Percentiles rank a stretch among this genome's conserved stretches.
Evolutionary conservation across 2,329 filamentous ascomycete genomes (phyloP).

Genomic region (Xylariaceae sp.): DNA sequence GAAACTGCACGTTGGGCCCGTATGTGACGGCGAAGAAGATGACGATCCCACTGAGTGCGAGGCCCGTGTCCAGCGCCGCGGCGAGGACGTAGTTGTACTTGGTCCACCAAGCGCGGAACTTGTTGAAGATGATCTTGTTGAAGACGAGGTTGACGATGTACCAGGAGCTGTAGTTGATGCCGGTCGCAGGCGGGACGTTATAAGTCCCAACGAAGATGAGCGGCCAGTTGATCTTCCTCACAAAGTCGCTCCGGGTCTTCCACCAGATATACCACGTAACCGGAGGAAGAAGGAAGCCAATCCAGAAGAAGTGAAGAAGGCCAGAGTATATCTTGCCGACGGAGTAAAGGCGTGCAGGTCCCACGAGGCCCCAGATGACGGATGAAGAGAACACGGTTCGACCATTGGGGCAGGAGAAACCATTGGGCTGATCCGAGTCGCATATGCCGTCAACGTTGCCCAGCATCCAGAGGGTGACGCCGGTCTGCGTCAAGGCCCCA

Average conservation of each 20-base stretch:
- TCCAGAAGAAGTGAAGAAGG: conserved; percentile 44
- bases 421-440: conserved; percentile 30
- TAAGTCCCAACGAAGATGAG: conserved; percentile 29
- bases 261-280: conserved; percentile 34
- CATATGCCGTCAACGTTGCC: conserved; percentile 35
- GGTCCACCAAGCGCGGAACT: conserved; percentile 38
- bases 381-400: conserved; percentile 41
- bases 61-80: conserved; percentile 25
- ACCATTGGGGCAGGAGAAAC: conserved; percentile 41
- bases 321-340: conserved; percentile 37
- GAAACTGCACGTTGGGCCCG: conserved; percentile 24
- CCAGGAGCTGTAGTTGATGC: conserved; percentile 28
- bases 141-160: conserved; percentile 39
- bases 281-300: conserved; percentile 33
- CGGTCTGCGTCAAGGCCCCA: conserved; percentile 36
- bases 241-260: conserved; percentile 25
- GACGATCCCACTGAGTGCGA: conserved; percentile 26
- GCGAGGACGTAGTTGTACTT: conserved; percentile 35
- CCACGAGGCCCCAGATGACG: conserved; percentile 45
- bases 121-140: conserved; percentile 34
- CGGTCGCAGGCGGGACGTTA: conserved; percentile 30
- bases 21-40: conserved; percentile 30
- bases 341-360: conserved; percentile 39
- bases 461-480: conserved; percentile 25
- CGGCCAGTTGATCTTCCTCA: conserved; percentile 29